These are phyloP conservation scores for Nigrograna mackinnonii DNA, from an alignment of 2,329 filamentous ascomycete species.

Conservation along the genomic window DNA sequence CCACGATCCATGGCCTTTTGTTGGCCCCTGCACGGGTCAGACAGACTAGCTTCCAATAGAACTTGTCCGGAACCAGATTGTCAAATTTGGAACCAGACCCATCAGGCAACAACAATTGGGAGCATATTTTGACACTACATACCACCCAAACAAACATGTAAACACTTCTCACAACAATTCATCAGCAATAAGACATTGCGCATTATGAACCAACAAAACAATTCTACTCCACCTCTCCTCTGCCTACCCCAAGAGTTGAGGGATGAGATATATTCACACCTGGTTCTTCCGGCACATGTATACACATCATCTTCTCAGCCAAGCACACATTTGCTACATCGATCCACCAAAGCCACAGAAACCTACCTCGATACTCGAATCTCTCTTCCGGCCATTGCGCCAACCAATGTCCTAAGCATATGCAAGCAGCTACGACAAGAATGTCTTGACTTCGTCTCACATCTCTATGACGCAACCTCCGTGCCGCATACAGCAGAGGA, in stretches of 20 bases:
- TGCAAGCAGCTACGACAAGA: conserved; percentile 32
- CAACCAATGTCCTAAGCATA: conserved; percentile 21
- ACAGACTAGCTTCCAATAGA: too few relatives aligned
- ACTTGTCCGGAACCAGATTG: too few relatives aligned
- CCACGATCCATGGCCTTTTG: too few relatives aligned
- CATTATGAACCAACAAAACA: too few relatives aligned
- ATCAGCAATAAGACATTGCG: too few relatives aligned
- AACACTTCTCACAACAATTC: too few relatives aligned
- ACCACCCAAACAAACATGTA: too few relatives aligned
- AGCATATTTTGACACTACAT: too few relatives aligned
- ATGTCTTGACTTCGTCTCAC: conserved; percentile 19
- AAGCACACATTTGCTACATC: conserved; percentile 14
- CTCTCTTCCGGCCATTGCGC: conserved; percentile 22
- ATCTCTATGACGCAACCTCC: conserved; percentile 11
- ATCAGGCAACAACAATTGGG: too few relatives aligned
- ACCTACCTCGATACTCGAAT: conserved; percentile 31
- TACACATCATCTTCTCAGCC: conserved; percentile 23
- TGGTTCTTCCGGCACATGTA: conserved; percentile 20
- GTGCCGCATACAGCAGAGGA: not conserved
- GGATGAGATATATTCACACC: conserved; percentile 25
- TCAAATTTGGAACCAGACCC: too few relatives aligned
- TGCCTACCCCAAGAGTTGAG: conserved; percentile 29
- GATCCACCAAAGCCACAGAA: conserved; percentile 3
- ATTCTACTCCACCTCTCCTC: conserved; percentile 20
- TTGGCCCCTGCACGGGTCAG: too few relatives aligned